Percentiles rank a stretch among this genome's conserved stretches.
Conservation (phyloP, 768 basidiomycete genomes). For the Leccinum ochraceum region DNA sequence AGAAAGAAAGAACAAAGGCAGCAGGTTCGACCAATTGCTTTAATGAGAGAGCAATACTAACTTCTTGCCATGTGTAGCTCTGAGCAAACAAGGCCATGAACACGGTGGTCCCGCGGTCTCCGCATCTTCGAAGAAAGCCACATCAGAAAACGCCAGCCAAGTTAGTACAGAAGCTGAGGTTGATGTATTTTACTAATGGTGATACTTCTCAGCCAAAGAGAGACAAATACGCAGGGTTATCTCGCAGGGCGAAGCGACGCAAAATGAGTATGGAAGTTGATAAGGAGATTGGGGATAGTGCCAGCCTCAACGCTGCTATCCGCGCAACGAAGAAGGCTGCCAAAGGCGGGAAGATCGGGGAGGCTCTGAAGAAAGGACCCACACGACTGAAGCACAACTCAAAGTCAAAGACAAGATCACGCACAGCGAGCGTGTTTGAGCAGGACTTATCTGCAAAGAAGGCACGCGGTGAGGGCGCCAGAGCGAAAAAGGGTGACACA, state of each 20-base stretch:
- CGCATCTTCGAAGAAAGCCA: slow-evolving; percentile 41
- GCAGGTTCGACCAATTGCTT: slow-evolving; percentile 53
- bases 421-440: slow-evolving; percentile 50
- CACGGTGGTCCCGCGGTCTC: slow-evolving; percentile 40
- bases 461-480: slow-evolving; percentile 54
- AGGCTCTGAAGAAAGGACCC: slow-evolving; percentile 40
- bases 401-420: slow-evolving; percentile 32
- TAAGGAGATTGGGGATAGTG: slow-evolving; percentile 55
- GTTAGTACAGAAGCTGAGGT: slow-evolving; percentile 30
- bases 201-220: slow-evolving; percentile 58
- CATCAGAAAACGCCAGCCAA: slow-evolving; percentile 38
- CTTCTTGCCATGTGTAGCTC: slow-evolving; percentile 43
- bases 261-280: slow-evolving; percentile 87
- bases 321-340: slow-evolving; percentile 83
- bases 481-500: slow-evolving; percentile 62
- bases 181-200: slow-evolving; percentile 7
- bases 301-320: slow-evolving; percentile 69
- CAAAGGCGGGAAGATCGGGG: slow-evolving; percentile 74
- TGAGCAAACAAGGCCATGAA: slow-evolving; percentile 78
- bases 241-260: slow-evolving; percentile 84
- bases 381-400: slow-evolving; percentile 37
- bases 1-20: slow-evolving; percentile 77
- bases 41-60: slow-evolving; percentile 10
- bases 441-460: slow-evolving; percentile 55
- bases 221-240: slow-evolving; percentile 78